Evolutionary conservation across 2,329 filamentous ascomycete species (phyloP), one percentile per base, ranked within the genome.

Genomic region (Trichothecium sympodiale): DNA sequence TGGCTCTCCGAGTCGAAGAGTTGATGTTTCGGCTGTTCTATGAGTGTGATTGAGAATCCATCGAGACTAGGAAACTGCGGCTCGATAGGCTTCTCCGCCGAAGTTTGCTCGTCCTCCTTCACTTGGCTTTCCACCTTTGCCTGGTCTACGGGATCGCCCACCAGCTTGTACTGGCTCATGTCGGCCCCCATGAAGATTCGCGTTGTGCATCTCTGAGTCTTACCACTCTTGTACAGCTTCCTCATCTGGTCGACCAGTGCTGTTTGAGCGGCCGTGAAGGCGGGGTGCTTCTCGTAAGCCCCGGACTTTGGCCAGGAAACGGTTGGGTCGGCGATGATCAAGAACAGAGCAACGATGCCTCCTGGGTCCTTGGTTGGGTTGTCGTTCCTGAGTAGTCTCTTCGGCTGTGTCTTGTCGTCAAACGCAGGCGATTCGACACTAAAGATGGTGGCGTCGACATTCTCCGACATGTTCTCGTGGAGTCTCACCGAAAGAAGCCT

Each of bases 361-460:
- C 34, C 20, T 8, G 33, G 33, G 16, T 34, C 33, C 13, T 34
- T 34, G 10, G 15, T 23, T 14, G 34, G 34, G 15, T 29, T n/a
- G 13, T 16, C 15, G 17, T 35, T 35, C 4, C 34, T 26, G 25
- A 17, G 5, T 10, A 35, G 14, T 13, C 20, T 15, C 16, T 20
- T 17, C 14, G 34, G 25, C 17, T 18, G 14, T 9, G 23, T 20
- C 3, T 20, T n/a, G 6, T 8, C 12, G 13, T 35, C 17, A n/a
- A n/a, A 27, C 9, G 26, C 33, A 15, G 20, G 18, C 15, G 16
- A 17, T 13, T 18, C 27, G 16, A 29, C 16, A 7, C 15, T 27
- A 13, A 29, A 20, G 8, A 29, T 28, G 20, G 27, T 35, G 8
- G n/a, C 26, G n/a, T 35, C 34, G 8, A 35, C 26, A 14, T 35